phyloP scores from a whole-genome alignment of 164 flowering plant species.

The Magnolia kwangsiensis region DNA sequence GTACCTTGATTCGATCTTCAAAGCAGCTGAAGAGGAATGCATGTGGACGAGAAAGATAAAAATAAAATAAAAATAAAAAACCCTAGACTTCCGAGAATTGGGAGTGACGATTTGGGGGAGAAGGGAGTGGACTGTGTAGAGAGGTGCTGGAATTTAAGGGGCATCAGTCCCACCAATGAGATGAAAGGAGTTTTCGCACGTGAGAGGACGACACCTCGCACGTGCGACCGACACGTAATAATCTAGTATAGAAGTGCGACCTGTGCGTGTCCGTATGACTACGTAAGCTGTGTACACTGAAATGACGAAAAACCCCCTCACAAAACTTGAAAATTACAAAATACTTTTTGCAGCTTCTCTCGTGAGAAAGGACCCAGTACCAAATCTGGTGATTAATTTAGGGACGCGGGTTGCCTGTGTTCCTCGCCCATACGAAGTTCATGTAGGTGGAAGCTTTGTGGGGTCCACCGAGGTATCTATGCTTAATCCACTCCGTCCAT shows the following conservation, averaged over 20 bases:
- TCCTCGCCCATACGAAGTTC: too few relatives aligned
- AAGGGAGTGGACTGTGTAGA: background rate
- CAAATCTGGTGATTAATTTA: too few relatives aligned
- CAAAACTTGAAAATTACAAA: background rate
- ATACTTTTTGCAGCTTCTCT: too few relatives aligned
- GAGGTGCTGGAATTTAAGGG: background rate
- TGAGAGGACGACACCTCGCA: slow-evolving; percentile 6
- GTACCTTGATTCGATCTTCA: background rate
- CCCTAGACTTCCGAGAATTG: background rate
- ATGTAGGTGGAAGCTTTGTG: too few relatives aligned
- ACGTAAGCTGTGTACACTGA: background rate
- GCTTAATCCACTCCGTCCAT: too few relatives aligned
- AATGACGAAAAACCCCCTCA: slow-evolving; percentile 5
- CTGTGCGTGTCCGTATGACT: too few relatives aligned
- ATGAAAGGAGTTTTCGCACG: background rate
- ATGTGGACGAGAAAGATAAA: background rate
- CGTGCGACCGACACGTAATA: slow-evolving; percentile 47
- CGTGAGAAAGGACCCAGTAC: too few relatives aligned
- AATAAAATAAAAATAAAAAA: background rate
- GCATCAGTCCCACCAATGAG: background rate
- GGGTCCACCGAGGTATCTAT: too few relatives aligned
- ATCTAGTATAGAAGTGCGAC: background rate
- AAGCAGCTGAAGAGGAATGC: slow-evolving; percentile 1
- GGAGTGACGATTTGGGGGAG: background rate
- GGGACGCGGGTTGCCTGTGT: too few relatives aligned